phyloP scores from a whole-genome alignment of 2,329 filamentous ascomycete species.

The Atkinsonella hypoxylon region DNA sequence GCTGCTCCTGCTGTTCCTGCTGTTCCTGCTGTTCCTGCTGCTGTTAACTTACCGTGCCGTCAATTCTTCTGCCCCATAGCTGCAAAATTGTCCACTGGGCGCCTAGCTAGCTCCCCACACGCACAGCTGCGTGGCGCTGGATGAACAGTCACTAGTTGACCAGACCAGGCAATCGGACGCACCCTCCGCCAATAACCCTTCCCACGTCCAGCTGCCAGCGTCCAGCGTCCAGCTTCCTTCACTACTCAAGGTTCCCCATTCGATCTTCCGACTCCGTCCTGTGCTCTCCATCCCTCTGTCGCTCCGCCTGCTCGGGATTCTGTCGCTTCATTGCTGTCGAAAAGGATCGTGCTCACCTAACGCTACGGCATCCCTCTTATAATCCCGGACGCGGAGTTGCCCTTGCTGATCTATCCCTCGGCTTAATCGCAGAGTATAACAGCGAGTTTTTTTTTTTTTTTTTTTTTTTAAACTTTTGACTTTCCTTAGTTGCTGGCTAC shows the following conservation, averaged over 20 bases:
- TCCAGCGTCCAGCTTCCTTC: not conserved
- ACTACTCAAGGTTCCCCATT: not conserved
- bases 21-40: no score
- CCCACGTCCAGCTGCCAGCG: not conserved
- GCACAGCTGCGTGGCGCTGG: not conserved
- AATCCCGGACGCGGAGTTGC: not conserved
- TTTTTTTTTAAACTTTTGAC: not conserved
- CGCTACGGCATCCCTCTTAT: not conserved
- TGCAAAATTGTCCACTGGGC: no score
- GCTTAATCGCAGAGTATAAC: slow-evolving; percentile 3
- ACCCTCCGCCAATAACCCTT: not conserved
- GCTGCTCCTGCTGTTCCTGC: no score
- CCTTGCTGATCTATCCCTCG: slow-evolving; percentile 1
- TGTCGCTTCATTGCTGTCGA: slow-evolving; percentile 6
- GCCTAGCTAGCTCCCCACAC: no score
- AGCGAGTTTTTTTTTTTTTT: not conserved
- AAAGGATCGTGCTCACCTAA: not conserved
- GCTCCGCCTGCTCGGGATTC: slow-evolving; percentile 5
- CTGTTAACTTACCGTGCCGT: no score
- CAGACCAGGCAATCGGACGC: not conserved
- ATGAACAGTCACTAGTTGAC: not conserved
- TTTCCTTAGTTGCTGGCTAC: not conserved
- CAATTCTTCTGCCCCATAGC: no score
- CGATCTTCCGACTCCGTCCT: slow-evolving; percentile 3
- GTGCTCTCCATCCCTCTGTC: slow-evolving; percentile 1